phyloP scores from a whole-genome alignment of 192 early-diverging fungal species.

The Entomortierella lignicola region DNA sequence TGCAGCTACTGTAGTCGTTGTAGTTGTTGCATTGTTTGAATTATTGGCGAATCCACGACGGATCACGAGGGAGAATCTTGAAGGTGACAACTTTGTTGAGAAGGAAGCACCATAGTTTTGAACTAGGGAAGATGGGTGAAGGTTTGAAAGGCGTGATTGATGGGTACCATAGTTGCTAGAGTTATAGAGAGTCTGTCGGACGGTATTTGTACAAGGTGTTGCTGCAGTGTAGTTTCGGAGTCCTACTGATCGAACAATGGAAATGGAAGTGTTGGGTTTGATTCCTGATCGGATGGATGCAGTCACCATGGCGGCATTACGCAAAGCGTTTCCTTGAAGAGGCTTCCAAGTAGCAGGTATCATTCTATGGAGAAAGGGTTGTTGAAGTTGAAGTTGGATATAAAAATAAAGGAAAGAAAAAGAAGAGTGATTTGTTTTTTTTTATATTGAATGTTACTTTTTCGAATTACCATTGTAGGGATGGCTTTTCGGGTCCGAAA shows the following conservation, averaged over 20 bases:
- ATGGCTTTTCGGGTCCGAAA: not conserved
- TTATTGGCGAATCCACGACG: slow-evolving; percentile 36
- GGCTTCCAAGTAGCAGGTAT: slow-evolving; percentile 9
- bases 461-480: too few species aligned
- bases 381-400: not conserved
- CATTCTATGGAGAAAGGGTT: slow-evolving; percentile 3
- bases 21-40: slow-evolving; percentile 1
- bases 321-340: slow-evolving; percentile 7
- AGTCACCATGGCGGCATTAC: slow-evolving; percentile 2
- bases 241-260: not conserved
- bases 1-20: not conserved
- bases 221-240: slow-evolving; percentile 12
- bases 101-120: too few species aligned
- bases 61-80: slow-evolving; percentile 24
- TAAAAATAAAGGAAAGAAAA: not conserved
- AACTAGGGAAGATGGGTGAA: too few species aligned
- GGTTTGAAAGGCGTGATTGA: slow-evolving; percentile 5
- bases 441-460: too few species aligned
- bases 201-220: slow-evolving; percentile 24
- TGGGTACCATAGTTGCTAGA: not conserved
- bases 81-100: too few species aligned
- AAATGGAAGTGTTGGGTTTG: not conserved
- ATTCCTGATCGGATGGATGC: slow-evolving; percentile 16
- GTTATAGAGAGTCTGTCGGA: slow-evolving; percentile 34
- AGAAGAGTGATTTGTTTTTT: too few species aligned